Evolutionary conservation across 345 rosid genomes (phyloP).

Genomic region (Eucalyptus coolabah): DNA sequence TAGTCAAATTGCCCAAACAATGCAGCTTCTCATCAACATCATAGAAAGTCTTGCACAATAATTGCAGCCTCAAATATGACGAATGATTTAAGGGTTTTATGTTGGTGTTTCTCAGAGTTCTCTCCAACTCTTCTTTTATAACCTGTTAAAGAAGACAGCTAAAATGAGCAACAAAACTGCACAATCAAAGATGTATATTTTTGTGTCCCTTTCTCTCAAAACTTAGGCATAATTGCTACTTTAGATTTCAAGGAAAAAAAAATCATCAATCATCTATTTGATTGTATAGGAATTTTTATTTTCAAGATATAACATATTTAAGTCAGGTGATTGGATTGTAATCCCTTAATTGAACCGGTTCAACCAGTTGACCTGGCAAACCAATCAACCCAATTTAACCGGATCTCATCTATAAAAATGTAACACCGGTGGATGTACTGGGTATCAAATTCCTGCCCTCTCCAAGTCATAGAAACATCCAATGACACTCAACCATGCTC

Average conservation of each 20-base stretch:
- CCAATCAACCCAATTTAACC: neutral
- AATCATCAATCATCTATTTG: neutral
- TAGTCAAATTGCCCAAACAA: slow-evolving; percentile 46
- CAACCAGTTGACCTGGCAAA: neutral
- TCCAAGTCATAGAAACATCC: neutral
- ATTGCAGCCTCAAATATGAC: slow-evolving; percentile 74
- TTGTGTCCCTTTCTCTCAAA: neutral
- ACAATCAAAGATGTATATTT: neutral
- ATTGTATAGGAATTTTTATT: neutral
- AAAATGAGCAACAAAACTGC: neutral
- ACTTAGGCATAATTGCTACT: neutral
- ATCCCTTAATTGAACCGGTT: neutral
- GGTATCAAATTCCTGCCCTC: neutral
- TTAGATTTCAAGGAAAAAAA: neutral
- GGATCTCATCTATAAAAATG: neutral
- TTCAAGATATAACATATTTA: neutral
- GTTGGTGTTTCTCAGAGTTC: slow-evolving; percentile 66
- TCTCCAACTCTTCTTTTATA: slow-evolving; percentile 79
- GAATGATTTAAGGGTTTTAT: slow-evolving; percentile 93
- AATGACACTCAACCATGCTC: neutral
- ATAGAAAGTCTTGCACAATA: slow-evolving; percentile 70
- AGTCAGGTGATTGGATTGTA: neutral
- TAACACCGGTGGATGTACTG: neutral
- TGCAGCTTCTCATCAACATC: slow-evolving; percentile 78
- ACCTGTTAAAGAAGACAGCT: slow-evolving; percentile 27